phyloP scores from a whole-genome alignment of 257 asterid genomes.

The Fraxinus americana region DNA sequence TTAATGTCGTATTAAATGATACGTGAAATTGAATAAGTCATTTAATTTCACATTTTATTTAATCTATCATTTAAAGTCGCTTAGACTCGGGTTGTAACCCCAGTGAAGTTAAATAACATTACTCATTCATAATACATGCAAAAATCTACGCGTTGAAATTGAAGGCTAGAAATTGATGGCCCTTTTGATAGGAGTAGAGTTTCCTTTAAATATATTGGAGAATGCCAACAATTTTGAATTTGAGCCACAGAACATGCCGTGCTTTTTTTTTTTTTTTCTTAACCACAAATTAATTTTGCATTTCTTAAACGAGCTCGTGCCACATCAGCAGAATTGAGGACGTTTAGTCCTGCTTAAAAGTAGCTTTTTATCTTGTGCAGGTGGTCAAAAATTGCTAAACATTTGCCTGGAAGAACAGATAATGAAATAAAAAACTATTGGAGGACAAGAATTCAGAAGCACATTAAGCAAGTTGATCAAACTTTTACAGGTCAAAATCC shows the following conservation, averaged over 20 bases:
- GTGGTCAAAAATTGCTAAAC: conserved; percentile 97
- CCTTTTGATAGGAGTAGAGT: conserved; percentile 26
- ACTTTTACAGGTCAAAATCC: conserved; percentile 34
- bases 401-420: conserved; percentile 89
- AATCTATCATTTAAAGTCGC: too few species aligned
- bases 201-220: conserved; percentile 35
- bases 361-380: conserved; percentile 26
- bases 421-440: conserved; percentile 89
- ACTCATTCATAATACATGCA: conserved; percentile 18
- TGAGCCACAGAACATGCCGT: conserved; percentile 56
- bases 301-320: too few species aligned
- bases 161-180: conserved; percentile 3
- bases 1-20: too few species aligned
- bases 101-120: too few species aligned
- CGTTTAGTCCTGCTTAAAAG: neutral
- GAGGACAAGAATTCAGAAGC: conserved; percentile 95
- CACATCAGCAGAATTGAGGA: too few species aligned
- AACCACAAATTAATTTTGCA: conserved; percentile 14
- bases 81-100: too few species aligned
- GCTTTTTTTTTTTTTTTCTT: conserved; percentile 23
- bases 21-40: too few species aligned
- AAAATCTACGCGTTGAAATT: conserved; percentile 12
- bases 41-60: too few species aligned
- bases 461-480: conserved; percentile 61
- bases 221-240: conserved; percentile 28